Percentiles rank a stretch among this genome's conserved stretches.
Evolutionary conservation across 352 stramenopile species (phyloP).

Genomic region (Pythium dissimile): DNA sequence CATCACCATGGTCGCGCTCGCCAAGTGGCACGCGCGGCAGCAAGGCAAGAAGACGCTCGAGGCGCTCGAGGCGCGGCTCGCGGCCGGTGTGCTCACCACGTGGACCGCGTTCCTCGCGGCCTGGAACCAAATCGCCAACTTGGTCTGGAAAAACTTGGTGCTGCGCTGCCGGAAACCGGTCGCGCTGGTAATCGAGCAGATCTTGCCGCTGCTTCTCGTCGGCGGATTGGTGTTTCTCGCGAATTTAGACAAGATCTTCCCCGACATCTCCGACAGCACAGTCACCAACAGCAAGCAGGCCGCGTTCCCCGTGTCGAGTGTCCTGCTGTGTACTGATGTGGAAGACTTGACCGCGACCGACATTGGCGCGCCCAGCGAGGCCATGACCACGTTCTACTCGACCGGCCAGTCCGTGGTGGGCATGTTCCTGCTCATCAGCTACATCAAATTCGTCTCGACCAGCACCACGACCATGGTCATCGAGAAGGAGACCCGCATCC

Average conservation of each 20-base stretch:
- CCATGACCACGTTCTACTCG: slow-evolving; percentile 60
- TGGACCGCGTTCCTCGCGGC: slow-evolving; percentile 33
- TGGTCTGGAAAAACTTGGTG: slow-evolving; percentile 70
- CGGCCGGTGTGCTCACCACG: slow-evolving; percentile 13
- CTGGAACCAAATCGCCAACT: slow-evolving; percentile 52
- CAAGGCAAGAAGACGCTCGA: slow-evolving; percentile 11
- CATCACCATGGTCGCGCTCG: slow-evolving; percentile 16
- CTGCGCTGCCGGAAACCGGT: slow-evolving; percentile 42
- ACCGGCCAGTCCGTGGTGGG: slow-evolving; percentile 35
- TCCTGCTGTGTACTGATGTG: slow-evolving; percentile 35
- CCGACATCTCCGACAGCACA: slow-evolving; percentile 16
- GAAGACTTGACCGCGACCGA: slow-evolving; percentile 24
- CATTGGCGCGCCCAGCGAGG: slow-evolving; percentile 39
- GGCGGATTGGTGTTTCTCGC: slow-evolving; percentile 53
- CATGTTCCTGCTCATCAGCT: slow-evolving; percentile 86
- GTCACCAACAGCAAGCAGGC: slow-evolving; percentile 6
- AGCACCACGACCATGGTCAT: slow-evolving; percentile 86
- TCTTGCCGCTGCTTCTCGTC: slow-evolving; percentile 47
- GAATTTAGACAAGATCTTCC: slow-evolving; percentile 51
- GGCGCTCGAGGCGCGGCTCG: slow-evolving; percentile 18
- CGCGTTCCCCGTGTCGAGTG: slow-evolving; percentile 5
- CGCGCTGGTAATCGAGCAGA: slow-evolving; percentile 46
- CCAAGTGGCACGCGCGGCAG: slow-evolving; percentile 19
- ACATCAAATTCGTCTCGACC: slow-evolving; percentile 86
- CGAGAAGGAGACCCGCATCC: slow-evolving; percentile 90